Conservation (phyloP, 2,329 filamentous ascomycete genomes). For the Piedraia hortae region DNA sequence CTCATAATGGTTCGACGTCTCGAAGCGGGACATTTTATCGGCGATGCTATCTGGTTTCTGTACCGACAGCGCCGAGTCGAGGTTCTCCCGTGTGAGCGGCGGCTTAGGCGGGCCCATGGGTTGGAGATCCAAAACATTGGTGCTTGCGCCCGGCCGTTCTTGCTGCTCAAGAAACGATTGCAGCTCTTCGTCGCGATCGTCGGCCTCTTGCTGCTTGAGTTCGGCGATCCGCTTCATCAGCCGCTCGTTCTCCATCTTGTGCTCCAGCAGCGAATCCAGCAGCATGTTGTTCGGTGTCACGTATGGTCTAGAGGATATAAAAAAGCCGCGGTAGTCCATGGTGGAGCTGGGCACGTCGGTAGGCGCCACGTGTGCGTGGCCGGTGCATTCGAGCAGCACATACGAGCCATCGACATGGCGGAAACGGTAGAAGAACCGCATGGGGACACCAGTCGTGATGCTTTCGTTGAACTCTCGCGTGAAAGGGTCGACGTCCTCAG, state of each 20-base stretch:
- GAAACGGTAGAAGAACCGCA: slow-evolving; percentile 72
- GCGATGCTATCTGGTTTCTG: slow-evolving; percentile 46
- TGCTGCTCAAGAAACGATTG: slow-evolving; percentile 20
- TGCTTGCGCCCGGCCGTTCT: slow-evolving; percentile 4
- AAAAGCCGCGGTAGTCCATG: slow-evolving; percentile 38
- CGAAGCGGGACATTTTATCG: slow-evolving; percentile 64
- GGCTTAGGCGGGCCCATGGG: slow-evolving; percentile 36
- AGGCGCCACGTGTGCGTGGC: slow-evolving; percentile 70
- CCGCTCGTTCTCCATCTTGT: slow-evolving; percentile 88
- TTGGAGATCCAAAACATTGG: slow-evolving; percentile 14
- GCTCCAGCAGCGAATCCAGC: slow-evolving; percentile 78
- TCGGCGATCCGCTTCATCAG: slow-evolving; percentile 62
- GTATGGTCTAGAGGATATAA: slow-evolving; percentile 78
- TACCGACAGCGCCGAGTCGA: slow-evolving; percentile 41
- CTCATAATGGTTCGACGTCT: slow-evolving; percentile 49
- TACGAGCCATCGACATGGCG: slow-evolving; percentile 45
- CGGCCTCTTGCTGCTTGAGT: slow-evolving; percentile 58
- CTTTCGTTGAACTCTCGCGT: slow-evolving; percentile 71
- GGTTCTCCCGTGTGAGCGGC: slow-evolving; percentile 49
- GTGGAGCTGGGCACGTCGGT: slow-evolving; percentile 19
- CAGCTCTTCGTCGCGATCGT: slow-evolving; percentile 42
- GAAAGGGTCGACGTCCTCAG: slow-evolving; percentile 60
- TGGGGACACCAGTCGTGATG: slow-evolving; percentile 49
- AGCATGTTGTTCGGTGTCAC: slow-evolving; percentile 65
- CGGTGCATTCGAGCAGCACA: slow-evolving; percentile 68